Percentiles rank a stretch among this genome's conserved stretches.
Conservation (phyloP, 2,329 filamentous ascomycete species). For the Hypoxylon sp. region DNA sequence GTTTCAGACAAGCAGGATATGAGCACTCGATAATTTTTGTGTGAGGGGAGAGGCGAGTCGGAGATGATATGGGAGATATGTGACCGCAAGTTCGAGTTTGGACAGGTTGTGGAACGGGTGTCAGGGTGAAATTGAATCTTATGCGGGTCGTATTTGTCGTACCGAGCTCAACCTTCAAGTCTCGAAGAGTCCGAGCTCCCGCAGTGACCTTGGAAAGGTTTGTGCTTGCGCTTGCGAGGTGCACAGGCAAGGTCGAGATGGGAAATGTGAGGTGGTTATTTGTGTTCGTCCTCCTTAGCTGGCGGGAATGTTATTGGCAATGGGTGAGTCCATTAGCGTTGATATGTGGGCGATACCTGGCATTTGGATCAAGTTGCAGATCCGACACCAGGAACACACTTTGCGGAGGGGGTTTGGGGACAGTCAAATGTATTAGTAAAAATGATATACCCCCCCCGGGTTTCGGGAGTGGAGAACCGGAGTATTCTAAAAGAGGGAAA, state of each 20-base stretch:
- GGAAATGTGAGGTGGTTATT: slow-evolving; percentile 3
- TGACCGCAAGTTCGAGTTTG: slow-evolving; percentile 29
- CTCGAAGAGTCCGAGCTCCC: slow-evolving; percentile 39
- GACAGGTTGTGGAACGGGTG: slow-evolving; percentile 38
- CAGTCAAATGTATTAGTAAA: slow-evolving; percentile 27
- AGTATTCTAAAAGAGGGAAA: slow-evolving; percentile 22
- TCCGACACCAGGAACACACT: slow-evolving; percentile 33
- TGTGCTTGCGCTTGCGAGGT: neutral
- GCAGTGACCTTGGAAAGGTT: slow-evolving; percentile 30
- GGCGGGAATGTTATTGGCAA: slow-evolving; percentile 33
- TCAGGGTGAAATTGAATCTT: slow-evolving; percentile 40
- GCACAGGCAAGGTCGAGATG: neutral
- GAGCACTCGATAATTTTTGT: slow-evolving; percentile 23
- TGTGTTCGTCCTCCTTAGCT: slow-evolving; percentile 25
- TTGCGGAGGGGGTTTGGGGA: slow-evolving; percentile 11
- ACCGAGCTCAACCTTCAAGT: slow-evolving; percentile 33
- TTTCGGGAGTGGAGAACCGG: slow-evolving; percentile 8
- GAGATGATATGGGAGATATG: slow-evolving; percentile 25
- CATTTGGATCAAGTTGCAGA: slow-evolving; percentile 36
- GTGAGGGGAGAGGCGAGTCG: slow-evolving; percentile 24
- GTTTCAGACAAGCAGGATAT: slow-evolving; percentile 37
- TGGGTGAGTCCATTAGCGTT: slow-evolving; percentile 33
- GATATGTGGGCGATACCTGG: slow-evolving; percentile 32
- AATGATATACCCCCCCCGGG: neutral
- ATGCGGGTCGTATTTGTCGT: slow-evolving; percentile 36